Percentiles rank a stretch among this genome's conserved stretches.
Evolutionary conservation across 1,284 basidiomycete species (phyloP).

Genomic region (Cystobasidiaceae sp.): DNA sequence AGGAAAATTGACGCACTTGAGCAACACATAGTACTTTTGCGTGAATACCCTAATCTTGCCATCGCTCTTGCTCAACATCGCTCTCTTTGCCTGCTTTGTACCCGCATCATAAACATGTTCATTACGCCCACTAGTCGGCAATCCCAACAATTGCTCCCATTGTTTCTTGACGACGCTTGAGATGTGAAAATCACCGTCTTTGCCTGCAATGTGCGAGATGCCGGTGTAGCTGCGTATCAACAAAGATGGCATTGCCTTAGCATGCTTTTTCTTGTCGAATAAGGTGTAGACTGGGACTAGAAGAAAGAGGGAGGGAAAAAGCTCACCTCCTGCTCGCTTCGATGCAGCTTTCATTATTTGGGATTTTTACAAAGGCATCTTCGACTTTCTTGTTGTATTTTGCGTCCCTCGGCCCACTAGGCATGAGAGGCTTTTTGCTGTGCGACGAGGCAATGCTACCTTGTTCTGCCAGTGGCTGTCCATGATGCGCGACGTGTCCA

Average conservation of each 20-base stretch:
- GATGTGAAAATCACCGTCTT: conserved; percentile 33
- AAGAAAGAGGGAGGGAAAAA: too few relatives aligned
- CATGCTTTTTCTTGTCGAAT: too few relatives aligned
- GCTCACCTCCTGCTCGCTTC: conserved; percentile 22
- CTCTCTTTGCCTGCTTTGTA: conserved; percentile 23
- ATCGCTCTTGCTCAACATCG: conserved; percentile 2
- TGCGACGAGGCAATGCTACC: background rate
- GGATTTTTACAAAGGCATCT: conserved; percentile 10
- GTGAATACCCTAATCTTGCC: conserved; percentile 63
- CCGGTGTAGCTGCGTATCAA: conserved; percentile 26
- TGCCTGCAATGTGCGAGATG: conserved; percentile 39
- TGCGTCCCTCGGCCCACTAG: background rate
- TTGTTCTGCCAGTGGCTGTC: background rate
- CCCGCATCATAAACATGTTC: conserved; percentile 38
- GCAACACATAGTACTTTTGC: conserved; percentile 67
- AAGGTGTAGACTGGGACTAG: too few relatives aligned
- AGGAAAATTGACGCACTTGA: conserved; percentile 36
- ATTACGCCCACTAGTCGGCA: conserved; percentile 15
- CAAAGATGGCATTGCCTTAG: too few relatives aligned
- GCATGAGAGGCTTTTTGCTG: background rate
- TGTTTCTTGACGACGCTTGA: conserved; percentile 35
- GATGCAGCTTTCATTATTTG: conserved; percentile 26
- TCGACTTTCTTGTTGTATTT: conserved; percentile 8
- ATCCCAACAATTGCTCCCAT: conserved; percentile 37
- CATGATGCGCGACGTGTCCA: background rate